Conservation (phyloP, 139 green algal genomes). For the Chlorella sp. region DNA sequence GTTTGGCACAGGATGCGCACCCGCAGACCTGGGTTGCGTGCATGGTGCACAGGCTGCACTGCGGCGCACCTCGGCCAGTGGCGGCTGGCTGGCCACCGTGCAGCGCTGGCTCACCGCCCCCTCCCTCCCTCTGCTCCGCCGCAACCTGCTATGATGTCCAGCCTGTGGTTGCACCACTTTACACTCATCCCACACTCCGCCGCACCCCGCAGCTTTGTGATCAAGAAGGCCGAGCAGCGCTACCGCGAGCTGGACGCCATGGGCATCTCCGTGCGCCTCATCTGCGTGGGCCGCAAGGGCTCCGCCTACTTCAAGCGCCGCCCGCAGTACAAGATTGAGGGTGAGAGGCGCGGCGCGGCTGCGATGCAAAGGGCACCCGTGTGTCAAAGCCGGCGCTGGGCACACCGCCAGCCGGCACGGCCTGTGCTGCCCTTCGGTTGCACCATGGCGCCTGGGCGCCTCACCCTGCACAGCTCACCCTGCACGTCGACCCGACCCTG, state of each 20-base stretch:
- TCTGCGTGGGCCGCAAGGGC: conserved; percentile 95
- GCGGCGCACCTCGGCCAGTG: no score
- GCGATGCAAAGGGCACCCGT: no score
- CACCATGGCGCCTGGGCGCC: neutral
- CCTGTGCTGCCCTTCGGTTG: neutral
- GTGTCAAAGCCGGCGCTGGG: neutral
- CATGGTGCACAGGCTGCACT: no score
- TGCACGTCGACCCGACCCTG: neutral
- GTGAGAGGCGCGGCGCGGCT: conserved; percentile 42
- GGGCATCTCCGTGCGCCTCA: conserved; percentile 85
- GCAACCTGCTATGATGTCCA: neutral
- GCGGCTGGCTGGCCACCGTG: no score
- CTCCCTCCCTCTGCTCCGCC: neutral
- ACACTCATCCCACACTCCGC: neutral
- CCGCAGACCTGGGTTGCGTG: no score
- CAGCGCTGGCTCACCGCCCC: no score
- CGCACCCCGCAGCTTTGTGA: conserved; percentile 23
- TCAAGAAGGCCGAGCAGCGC: conserved; percentile 82
- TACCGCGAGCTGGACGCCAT: conserved; percentile 83
- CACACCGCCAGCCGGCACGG: neutral
- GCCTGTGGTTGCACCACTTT: no score
- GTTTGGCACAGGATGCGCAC: no score
- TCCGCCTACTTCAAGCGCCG: conserved; percentile 91
- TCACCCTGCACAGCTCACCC: neutral
- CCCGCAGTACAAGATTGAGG: conserved; percentile 84